A percentile compares a stretch with the other conserved stretches of the same genome.
These are phyloP conservation scores for Cucurbita pepo DNA, from an alignment of 306 rosid species.

Conservation along the genomic window DNA sequence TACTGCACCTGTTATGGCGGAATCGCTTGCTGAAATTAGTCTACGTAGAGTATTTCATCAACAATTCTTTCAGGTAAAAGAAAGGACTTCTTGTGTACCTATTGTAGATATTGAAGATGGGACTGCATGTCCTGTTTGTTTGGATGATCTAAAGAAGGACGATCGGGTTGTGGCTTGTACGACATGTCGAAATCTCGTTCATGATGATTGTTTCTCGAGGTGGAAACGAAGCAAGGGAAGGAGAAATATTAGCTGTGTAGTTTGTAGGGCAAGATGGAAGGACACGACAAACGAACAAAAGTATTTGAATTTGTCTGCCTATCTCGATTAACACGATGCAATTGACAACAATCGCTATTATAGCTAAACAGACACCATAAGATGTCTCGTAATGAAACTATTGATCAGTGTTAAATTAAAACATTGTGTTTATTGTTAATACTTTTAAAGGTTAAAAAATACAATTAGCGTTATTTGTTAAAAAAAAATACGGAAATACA, in stretches of 20 bases:
- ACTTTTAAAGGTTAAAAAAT: too few species aligned
- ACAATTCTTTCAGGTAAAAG: conserved; percentile 16
- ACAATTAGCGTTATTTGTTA: too few species aligned
- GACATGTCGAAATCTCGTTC: conserved; percentile 60
- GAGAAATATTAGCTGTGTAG: conserved; percentile 46
- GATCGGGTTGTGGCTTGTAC: conserved; percentile 47
- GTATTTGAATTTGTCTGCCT: conserved; percentile 69
- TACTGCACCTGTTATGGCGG: conserved; percentile 22
- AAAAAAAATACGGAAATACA: too few species aligned
- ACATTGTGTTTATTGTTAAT: background rate
- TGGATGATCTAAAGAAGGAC: conserved; percentile 50
- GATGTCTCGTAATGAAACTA: background rate
- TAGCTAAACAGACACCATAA: background rate
- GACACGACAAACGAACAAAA: conserved; percentile 21
- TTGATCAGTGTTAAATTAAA: background rate
- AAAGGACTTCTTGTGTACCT: background rate
- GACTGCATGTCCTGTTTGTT: conserved; percentile 51
- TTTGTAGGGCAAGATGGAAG: conserved; percentile 86
- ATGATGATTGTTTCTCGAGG: conserved; percentile 51
- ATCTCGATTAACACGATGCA: conserved; percentile 21
- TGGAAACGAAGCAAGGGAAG: conserved; percentile 72
- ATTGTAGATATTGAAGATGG: conserved; percentile 35
- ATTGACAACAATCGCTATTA: background rate
- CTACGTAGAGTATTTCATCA: conserved; percentile 47
- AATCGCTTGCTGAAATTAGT: conserved; percentile 32